Evolutionary conservation across 345 rosid species (phyloP).

Genomic region (Ricinus communis): DNA sequence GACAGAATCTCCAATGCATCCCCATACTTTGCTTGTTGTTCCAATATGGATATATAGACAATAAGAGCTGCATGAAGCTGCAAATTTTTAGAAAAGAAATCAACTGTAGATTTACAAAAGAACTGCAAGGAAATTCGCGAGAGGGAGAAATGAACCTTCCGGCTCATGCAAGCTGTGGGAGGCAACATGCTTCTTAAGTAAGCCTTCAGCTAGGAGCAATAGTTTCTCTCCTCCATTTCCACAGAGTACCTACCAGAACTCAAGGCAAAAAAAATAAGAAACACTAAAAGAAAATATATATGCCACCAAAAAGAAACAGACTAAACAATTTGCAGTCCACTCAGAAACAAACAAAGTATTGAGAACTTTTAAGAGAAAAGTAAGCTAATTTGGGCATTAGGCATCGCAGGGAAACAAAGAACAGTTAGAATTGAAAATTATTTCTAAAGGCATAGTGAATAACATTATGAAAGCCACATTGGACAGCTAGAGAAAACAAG

Average conservation of each 20-base stretch:
- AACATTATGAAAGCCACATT: background rate
- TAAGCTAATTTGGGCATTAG: background rate
- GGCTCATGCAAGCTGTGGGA: slow-evolving; percentile 97
- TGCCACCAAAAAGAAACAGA: background rate
- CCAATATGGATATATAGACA: slow-evolving; percentile 88
- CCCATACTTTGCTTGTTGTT: slow-evolving; percentile 73
- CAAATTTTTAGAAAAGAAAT: slow-evolving; percentile 18
- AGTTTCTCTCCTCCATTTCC: slow-evolving; percentile 87
- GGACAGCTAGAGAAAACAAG: background rate
- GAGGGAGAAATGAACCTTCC: slow-evolving; percentile 52
- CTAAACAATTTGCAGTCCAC: background rate
- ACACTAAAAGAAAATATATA: background rate
- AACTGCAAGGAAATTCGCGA: background rate
- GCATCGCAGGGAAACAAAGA: background rate
- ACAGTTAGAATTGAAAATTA: background rate
- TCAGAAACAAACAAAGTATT: background rate
- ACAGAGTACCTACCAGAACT: slow-evolving; percentile 63
- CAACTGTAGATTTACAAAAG: background rate
- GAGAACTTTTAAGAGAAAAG: background rate
- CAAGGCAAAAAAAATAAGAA: slow-evolving; percentile 24
- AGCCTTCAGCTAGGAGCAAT: slow-evolving; percentile 81
- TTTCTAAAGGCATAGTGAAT: background rate
- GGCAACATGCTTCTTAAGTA: slow-evolving; percentile 84
- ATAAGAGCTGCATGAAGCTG: slow-evolving; percentile 66
- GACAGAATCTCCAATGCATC: slow-evolving; percentile 83